Percentiles rank a stretch among this genome's conserved stretches.
Conservation (phyloP, 208 protist genomes). For the Trypanosoma conorhini region DNA sequence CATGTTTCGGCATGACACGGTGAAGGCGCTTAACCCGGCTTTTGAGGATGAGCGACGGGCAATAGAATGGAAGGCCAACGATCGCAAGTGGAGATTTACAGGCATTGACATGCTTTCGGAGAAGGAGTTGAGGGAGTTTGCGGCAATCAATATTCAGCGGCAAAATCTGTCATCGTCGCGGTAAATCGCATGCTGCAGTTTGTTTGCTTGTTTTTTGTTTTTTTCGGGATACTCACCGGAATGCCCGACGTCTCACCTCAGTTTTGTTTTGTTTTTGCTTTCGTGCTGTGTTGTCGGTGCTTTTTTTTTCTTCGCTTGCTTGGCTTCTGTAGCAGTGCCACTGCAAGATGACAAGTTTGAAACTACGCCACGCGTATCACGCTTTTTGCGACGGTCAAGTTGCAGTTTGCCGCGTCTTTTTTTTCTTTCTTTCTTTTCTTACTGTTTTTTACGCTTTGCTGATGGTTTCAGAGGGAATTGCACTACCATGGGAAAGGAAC, state of each 20-base stretch:
- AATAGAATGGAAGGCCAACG: slow-evolving; percentile 86
- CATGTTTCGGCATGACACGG: slow-evolving; percentile 85
- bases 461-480: slow-evolving; percentile 32
- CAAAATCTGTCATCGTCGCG: slow-evolving; percentile 27
- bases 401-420: background rate
- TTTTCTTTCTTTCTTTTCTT: slow-evolving; percentile 11
- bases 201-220: slow-evolving; percentile 19
- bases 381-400: background rate
- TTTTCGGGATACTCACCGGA: background rate
- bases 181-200: slow-evolving; percentile 1
- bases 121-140: slow-evolving; percentile 79
- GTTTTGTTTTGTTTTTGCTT: background rate
- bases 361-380: background rate
- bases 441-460: slow-evolving; percentile 16
- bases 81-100: slow-evolving; percentile 86
- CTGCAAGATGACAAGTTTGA: background rate
- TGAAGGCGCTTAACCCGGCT: slow-evolving; percentile 86
- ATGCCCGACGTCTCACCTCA: background rate
- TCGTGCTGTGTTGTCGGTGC: background rate
- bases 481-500: slow-evolving; percentile 85
- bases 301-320: background rate
- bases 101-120: slow-evolving; percentile 80
- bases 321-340: background rate
- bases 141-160: slow-evolving; percentile 84
- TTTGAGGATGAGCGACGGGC: slow-evolving; percentile 84